These are phyloP conservation scores for Yarrowia sp. DNA, from an alignment of 805 yeast genomes.

Conservation along the genomic window DNA sequence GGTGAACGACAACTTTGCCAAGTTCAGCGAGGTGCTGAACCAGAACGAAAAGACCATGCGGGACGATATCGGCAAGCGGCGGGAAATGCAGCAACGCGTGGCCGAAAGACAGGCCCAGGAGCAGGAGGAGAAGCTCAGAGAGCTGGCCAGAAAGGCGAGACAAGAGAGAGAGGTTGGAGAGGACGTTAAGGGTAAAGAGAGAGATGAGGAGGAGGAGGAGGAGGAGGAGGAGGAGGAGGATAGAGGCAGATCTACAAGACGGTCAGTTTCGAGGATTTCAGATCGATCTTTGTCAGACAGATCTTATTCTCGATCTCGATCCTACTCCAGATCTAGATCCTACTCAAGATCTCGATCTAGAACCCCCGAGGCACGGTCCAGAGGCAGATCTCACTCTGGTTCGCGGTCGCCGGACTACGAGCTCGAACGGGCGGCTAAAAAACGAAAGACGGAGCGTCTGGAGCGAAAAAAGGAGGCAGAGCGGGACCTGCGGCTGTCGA, in stretches of 20 bases:
- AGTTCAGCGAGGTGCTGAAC: constrained; percentile 74
- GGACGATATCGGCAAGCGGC: constrained; percentile 60
- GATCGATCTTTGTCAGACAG: not conserved
- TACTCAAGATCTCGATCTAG: constrained; percentile 3
- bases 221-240: not conserved
- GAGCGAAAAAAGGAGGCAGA: constrained; percentile 59
- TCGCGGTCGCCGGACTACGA: not conserved
- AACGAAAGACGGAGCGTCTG: constrained; percentile 51
- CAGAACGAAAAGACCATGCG: constrained; percentile 69
- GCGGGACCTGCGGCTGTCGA: constrained; percentile 54
- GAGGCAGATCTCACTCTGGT: not conserved
- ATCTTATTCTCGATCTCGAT: constrained; percentile 2
- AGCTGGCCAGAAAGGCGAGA: constrained; percentile 60
- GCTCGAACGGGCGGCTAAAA: constrained; percentile 5
- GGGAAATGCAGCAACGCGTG: constrained; percentile 57
- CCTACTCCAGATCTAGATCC: not conserved
- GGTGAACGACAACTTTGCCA: constrained; percentile 64
- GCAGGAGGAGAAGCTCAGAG: constrained; percentile 60
- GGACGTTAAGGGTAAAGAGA: constrained; percentile 33
- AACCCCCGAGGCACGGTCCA: not conserved
- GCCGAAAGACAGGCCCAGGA: constrained; percentile 59
- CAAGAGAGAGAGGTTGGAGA: constrained; percentile 48
- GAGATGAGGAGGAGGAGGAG: constrained; percentile 1
- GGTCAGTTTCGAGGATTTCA: not conserved
- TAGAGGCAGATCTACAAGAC: not conserved